phyloP scores from a whole-genome alignment of 441 rosid species.

The Pelargonium myrrhifolium region DNA sequence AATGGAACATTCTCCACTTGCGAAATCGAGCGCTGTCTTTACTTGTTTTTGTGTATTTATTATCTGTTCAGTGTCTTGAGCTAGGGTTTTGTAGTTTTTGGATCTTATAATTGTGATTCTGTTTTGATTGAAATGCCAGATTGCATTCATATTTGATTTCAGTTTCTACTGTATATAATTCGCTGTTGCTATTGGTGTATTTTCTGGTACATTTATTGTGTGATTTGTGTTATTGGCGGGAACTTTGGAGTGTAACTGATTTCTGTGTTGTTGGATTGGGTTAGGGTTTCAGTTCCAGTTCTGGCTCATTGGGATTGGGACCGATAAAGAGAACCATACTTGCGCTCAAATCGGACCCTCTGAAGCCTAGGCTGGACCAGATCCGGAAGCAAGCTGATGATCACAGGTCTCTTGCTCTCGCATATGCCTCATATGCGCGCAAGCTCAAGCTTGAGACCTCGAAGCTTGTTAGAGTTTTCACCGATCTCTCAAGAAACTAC shows the following conservation, averaged over 20 bases:
- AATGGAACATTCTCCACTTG: too few species aligned
- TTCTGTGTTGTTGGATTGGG: background rate
- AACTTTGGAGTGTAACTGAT: background rate
- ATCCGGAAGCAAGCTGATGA: conserved; percentile 93
- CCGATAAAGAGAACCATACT: conserved; percentile 62
- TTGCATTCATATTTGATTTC: too few species aligned
- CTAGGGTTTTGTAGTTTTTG: too few species aligned
- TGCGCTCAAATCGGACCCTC: conserved; percentile 79
- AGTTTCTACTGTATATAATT: too few species aligned
- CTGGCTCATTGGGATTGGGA: conserved; percentile 37
- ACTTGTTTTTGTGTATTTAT: too few species aligned
- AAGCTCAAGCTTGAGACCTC: conserved; percentile 93
- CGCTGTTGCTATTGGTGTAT: too few species aligned
- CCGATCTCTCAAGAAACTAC: conserved; percentile 74
- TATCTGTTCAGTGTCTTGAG: too few species aligned
- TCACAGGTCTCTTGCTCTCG: conserved; percentile 63
- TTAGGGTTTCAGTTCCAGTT: conserved; percentile 38
- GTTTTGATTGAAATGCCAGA: too few species aligned
- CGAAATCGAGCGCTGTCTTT: too few species aligned
- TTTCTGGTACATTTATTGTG: too few species aligned
- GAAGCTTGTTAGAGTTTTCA: conserved; percentile 78
- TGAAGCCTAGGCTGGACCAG: conserved; percentile 81
- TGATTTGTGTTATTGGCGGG: too few species aligned
- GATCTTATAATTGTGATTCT: too few species aligned
- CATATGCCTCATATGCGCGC: conserved; percentile 87